phyloP scores from a whole-genome alignment of 768 basidiomycete species.

The Lentinula boryana region DNA sequence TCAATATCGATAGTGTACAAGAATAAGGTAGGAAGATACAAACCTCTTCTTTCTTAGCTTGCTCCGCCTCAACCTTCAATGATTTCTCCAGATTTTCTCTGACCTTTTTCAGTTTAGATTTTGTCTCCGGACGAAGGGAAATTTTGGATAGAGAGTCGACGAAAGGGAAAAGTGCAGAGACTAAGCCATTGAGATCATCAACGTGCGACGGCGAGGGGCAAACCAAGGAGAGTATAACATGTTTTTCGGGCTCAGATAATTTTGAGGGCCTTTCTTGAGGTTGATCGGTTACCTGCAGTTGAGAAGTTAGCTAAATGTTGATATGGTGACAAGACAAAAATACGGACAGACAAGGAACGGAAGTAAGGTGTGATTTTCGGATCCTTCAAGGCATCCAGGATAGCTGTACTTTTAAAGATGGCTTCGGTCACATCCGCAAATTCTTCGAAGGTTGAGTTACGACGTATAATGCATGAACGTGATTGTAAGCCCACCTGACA shows the following conservation, averaged over 20 bases:
- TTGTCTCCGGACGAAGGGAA: slow-evolving; percentile 76
- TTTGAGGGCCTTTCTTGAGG: slow-evolving; percentile 62
- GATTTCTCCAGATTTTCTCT: slow-evolving; percentile 68
- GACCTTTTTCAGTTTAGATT: slow-evolving; percentile 65
- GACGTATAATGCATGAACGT: not conserved
- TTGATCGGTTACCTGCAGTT: slow-evolving; percentile 71
- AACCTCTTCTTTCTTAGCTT: slow-evolving; percentile 69
- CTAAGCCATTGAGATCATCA: slow-evolving; percentile 48
- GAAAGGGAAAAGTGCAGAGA: slow-evolving; percentile 67
- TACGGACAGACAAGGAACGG: slow-evolving; percentile 74
- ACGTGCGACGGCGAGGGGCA: slow-evolving; percentile 46
- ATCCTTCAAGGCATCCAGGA: slow-evolving; percentile 56
- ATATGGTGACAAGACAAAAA: not conserved
- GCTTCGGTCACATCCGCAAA: slow-evolving; percentile 81
- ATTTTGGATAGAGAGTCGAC: slow-evolving; percentile 61
- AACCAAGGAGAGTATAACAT: slow-evolving; percentile 63
- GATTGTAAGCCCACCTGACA: slow-evolving; percentile 52
- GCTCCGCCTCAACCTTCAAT: slow-evolving; percentile 61
- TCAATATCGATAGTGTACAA: not conserved
- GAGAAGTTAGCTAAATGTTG: slow-evolving; percentile 1
- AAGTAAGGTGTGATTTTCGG: slow-evolving; percentile 69
- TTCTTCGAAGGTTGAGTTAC: slow-evolving; percentile 36
- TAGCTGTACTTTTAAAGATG: slow-evolving; percentile 56
- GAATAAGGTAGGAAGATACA: slow-evolving; percentile 9
- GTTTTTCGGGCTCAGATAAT: slow-evolving; percentile 55